These are phyloP conservation scores for Dendrobium chrysotoxum DNA, from an alignment of 106 monocot genomes.

Conservation along the genomic window DNA sequence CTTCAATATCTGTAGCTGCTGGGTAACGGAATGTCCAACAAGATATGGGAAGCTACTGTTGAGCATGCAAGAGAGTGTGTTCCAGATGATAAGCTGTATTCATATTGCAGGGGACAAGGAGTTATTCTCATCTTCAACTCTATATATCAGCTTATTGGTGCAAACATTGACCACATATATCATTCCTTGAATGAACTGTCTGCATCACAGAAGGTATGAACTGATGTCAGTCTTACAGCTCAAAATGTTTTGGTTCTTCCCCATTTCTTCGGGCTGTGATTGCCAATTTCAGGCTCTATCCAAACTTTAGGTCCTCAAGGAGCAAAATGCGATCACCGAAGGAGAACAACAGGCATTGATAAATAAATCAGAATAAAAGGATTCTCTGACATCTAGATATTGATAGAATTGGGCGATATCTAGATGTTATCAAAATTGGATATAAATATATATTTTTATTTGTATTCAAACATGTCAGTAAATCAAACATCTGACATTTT, in stretches of 20 bases:
- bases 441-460: neutral
- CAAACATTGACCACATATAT: slow-evolving; percentile 29
- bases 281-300: neutral
- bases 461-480: neutral
- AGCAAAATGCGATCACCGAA: too few relatives aligned
- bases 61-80: slow-evolving; percentile 70
- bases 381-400: too few relatives aligned
- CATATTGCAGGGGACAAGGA: slow-evolving; percentile 25
- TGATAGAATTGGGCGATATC: neutral
- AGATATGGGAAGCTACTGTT: slow-evolving; percentile 72
- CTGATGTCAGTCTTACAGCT: neutral
- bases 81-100: slow-evolving; percentile 38
- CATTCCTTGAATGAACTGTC: slow-evolving; percentile 28
- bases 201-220: slow-evolving; percentile 49
- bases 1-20: slow-evolving; percentile 33
- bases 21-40: slow-evolving; percentile 82
- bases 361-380: too few relatives aligned
- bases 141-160: slow-evolving; percentile 53
- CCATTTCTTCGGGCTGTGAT: neutral
- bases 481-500: neutral
- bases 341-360: too few relatives aligned
- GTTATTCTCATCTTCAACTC: slow-evolving; percentile 54
- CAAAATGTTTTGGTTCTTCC: neutral
- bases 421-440: neutral
- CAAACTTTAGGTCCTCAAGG: neutral